Conservation (phyloP, 2,329 filamentous ascomycete genomes). For the Trichophyton benhamiae region DNA sequence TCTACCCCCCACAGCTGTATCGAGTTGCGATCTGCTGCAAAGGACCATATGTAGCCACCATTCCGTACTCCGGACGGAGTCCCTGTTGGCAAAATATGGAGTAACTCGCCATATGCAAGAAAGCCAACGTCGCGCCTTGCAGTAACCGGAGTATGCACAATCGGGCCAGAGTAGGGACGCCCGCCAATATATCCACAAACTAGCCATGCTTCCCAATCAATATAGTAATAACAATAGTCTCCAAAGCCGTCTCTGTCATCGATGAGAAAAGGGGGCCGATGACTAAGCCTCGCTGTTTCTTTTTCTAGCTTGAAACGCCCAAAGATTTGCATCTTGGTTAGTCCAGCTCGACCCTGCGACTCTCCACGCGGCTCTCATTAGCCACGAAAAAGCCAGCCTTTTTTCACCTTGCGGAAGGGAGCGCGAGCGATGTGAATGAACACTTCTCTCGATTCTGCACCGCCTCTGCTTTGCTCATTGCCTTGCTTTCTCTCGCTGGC, state of each 20-base stretch:
- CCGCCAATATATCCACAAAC: background rate
- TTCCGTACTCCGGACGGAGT: too few relatives aligned
- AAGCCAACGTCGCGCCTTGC: too few relatives aligned
- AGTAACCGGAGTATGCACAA: background rate
- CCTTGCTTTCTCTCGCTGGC: background rate
- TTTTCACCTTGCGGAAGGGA: background rate
- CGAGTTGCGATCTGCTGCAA: background rate
- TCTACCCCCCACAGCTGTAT: background rate
- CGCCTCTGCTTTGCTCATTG: background rate
- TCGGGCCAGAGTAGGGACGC: background rate
- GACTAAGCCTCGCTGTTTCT: background rate
- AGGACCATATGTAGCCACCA: background rate
- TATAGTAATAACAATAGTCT: background rate
- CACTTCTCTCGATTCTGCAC: background rate
- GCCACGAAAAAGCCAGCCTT: background rate
- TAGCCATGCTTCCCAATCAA: background rate
- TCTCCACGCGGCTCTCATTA: background rate
- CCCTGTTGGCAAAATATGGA: too few relatives aligned
- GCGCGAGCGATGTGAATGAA: too few relatives aligned
- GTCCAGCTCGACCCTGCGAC: background rate
- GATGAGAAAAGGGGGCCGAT: background rate
- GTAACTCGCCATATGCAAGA: background rate
- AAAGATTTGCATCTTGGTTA: background rate
- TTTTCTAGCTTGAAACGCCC: background rate
- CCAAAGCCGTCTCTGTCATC: background rate